Conservation (phyloP, 1,284 basidiomycete genomes). For the Ustilago lituana region DNA sequence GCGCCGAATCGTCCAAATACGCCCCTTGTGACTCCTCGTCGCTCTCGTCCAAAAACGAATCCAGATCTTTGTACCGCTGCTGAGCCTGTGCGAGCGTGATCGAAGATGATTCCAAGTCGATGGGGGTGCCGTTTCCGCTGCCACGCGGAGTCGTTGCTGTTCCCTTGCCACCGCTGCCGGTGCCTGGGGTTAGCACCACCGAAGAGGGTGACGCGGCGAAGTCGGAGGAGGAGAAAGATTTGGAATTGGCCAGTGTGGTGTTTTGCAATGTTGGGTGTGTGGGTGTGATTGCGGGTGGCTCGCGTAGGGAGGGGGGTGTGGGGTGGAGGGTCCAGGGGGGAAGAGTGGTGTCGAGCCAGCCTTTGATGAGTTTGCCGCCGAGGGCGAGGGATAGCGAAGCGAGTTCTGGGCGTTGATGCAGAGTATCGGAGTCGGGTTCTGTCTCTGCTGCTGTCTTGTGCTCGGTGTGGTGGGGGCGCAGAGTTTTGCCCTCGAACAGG, state of each 20-base stretch:
- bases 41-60: slow-evolving; percentile 60
- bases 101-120: slow-evolving; percentile 33
- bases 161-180: too few species aligned
- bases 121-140: slow-evolving; percentile 17
- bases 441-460: not conserved
- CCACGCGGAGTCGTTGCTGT: slow-evolving; percentile 11
- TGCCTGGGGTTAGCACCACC: slow-evolving; percentile 17
- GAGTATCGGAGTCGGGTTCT: not conserved
- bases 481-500: slow-evolving; percentile 49
- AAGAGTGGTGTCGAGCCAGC: slow-evolving; percentile 41
- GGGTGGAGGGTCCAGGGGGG: slow-evolving; percentile 31
- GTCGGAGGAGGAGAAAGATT: slow-evolving; percentile 41
- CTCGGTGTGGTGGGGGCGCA: not conserved
- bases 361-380: slow-evolving; percentile 47
- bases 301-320: slow-evolving; percentile 27
- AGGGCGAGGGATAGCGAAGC: slow-evolving; percentile 38
- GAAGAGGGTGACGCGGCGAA: slow-evolving; percentile 25
- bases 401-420: slow-evolving; percentile 13
- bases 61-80: slow-evolving; percentile 58
- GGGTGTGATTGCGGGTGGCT: slow-evolving; percentile 22
- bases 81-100: slow-evolving; percentile 9
- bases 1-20: slow-evolving; percentile 46
- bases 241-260: slow-evolving; percentile 31
- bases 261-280: slow-evolving; percentile 12
- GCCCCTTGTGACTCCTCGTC: slow-evolving; percentile 45